These are phyloP conservation scores for Cryptococcus jaspeensis DNA, from an alignment of 1,284 basidiomycete species.

Conservation along the genomic window DNA sequence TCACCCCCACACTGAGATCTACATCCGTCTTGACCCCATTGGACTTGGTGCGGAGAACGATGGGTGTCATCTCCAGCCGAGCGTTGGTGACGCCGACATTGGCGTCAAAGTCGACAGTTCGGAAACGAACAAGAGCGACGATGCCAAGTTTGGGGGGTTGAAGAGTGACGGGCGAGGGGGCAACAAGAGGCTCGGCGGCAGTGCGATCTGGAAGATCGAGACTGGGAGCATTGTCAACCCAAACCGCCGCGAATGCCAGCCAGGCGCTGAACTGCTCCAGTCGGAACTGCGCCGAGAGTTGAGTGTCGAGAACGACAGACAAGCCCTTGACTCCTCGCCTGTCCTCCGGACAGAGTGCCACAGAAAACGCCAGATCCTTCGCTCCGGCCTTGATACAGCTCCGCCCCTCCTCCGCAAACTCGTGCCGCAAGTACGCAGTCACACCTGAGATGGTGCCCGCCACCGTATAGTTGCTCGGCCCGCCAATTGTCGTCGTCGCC, in stretches of 20 bases:
- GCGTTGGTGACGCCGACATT: slow-evolving; percentile 64
- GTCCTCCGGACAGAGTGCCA: slow-evolving; percentile 22
- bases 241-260: slow-evolving; percentile 45
- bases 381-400: slow-evolving; percentile 45
- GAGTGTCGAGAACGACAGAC: slow-evolving; percentile 52
- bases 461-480: slow-evolving; percentile 58
- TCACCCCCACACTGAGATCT: slow-evolving; percentile 64
- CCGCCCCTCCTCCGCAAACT: slow-evolving; percentile 51
- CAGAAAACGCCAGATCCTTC: slow-evolving; percentile 44
- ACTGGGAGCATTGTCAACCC: slow-evolving; percentile 43
- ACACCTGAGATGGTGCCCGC: slow-evolving; percentile 76
- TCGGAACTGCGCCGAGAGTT: slow-evolving; percentile 40
- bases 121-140: slow-evolving; percentile 64
- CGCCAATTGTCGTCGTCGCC: slow-evolving; percentile 69
- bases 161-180: slow-evolving; percentile 6
- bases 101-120: slow-evolving; percentile 67
- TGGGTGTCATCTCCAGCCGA: slow-evolving; percentile 63
- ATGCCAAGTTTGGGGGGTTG: slow-evolving; percentile 24
- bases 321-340: slow-evolving; percentile 52
- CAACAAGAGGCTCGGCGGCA: slow-evolving; percentile 5
- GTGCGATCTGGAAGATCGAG: slow-evolving; percentile 26
- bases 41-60: slow-evolving; percentile 38
- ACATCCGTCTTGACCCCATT: slow-evolving; percentile 50
- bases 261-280: slow-evolving; percentile 45
- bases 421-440: slow-evolving; percentile 70